These are phyloP conservation scores for Diaporthe sp. DNA, from an alignment of 2,329 filamentous ascomycete genomes.

Conservation along the genomic window DNA sequence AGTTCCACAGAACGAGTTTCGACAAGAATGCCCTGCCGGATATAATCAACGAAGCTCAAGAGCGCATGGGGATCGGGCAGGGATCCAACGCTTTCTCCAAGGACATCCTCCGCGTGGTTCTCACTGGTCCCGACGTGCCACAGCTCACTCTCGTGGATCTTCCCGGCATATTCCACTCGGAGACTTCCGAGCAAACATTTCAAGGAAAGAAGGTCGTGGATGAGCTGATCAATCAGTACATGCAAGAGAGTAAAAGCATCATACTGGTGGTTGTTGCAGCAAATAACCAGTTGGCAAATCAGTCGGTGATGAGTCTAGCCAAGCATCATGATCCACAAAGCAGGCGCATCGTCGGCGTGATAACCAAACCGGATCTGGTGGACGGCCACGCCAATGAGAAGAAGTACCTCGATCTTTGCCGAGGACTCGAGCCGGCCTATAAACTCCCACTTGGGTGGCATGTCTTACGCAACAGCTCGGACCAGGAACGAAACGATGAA, in stretches of 20 bases:
- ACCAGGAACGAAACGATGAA: slow-evolving; percentile 40
- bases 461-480: slow-evolving; percentile 59
- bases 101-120: slow-evolving; percentile 58
- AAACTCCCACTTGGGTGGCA: slow-evolving; percentile 61
- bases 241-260: slow-evolving; percentile 67
- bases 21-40: slow-evolving; percentile 51
- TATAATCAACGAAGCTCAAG: slow-evolving; percentile 63
- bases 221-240: slow-evolving; percentile 58
- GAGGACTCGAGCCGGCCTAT: slow-evolving; percentile 44
- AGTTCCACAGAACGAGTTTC: slow-evolving; percentile 30
- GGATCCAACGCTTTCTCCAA: slow-evolving; percentile 51
- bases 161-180: slow-evolving; percentile 55
- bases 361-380: slow-evolving; percentile 66
- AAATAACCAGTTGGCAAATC: slow-evolving; percentile 60
- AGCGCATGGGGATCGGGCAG: slow-evolving; percentile 56
- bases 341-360: slow-evolving; percentile 63
- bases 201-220: slow-evolving; percentile 45
- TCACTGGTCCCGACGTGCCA: slow-evolving; percentile 53
- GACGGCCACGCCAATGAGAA: slow-evolving; percentile 51
- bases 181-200: slow-evolving; percentile 45
- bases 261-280: slow-evolving; percentile 66
- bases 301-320: slow-evolving; percentile 59
- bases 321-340: slow-evolving; percentile 54
- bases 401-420: slow-evolving; percentile 47
- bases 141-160: slow-evolving; percentile 66